A percentile compares a stretch with the other conserved stretches of the same genome.
phyloP scores from a whole-genome alignment of 805 yeast species.

The Danielozyma ontarioensis region DNA sequence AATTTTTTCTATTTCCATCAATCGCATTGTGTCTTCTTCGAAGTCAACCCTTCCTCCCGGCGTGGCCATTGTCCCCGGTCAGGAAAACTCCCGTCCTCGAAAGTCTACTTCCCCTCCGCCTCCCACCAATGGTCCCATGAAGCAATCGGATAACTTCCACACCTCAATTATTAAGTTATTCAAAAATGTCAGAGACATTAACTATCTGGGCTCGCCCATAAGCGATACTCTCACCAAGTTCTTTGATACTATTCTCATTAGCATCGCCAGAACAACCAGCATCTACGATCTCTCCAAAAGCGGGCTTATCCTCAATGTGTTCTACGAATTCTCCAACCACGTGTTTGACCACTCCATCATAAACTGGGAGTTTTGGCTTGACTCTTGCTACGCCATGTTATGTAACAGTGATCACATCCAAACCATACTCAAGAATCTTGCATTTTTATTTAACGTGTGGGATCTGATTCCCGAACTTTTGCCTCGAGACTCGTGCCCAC shows the following conservation, averaged over 20 bases:
- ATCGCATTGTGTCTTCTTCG: slow-evolving; percentile 8
- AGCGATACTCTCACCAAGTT: slow-evolving; percentile 8
- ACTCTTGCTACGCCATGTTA: slow-evolving; percentile 55
- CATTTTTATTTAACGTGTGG: slow-evolving; percentile 73
- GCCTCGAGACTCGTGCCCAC: slow-evolving; percentile 4
- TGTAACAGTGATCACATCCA: slow-evolving; percentile 53
- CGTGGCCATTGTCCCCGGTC: background rate
- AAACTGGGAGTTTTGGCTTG: slow-evolving; percentile 77
- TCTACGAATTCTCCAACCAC: slow-evolving; percentile 34
- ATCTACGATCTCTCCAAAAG: slow-evolving; percentile 35
- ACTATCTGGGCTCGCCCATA: slow-evolving; percentile 21
- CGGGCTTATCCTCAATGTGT: slow-evolving; percentile 36
- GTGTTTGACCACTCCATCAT: slow-evolving; percentile 26
- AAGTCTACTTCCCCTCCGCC: background rate
- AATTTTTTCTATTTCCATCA: slow-evolving; percentile 8
- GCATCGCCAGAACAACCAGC: slow-evolving; percentile 29
- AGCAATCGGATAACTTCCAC: slow-evolving; percentile 30
- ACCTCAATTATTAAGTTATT: slow-evolving; percentile 37
- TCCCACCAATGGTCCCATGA: slow-evolving; percentile 6
- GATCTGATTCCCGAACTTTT: slow-evolving; percentile 49
- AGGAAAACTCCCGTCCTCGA: too few species aligned
- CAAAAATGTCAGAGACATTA: slow-evolving; percentile 33
- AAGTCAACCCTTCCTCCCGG: background rate
- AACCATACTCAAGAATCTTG: slow-evolving; percentile 56
- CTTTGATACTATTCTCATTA: slow-evolving; percentile 30